These are phyloP conservation scores for Lenzites betulinus DNA, from an alignment of 768 basidiomycete genomes.

Conservation along the genomic window DNA sequence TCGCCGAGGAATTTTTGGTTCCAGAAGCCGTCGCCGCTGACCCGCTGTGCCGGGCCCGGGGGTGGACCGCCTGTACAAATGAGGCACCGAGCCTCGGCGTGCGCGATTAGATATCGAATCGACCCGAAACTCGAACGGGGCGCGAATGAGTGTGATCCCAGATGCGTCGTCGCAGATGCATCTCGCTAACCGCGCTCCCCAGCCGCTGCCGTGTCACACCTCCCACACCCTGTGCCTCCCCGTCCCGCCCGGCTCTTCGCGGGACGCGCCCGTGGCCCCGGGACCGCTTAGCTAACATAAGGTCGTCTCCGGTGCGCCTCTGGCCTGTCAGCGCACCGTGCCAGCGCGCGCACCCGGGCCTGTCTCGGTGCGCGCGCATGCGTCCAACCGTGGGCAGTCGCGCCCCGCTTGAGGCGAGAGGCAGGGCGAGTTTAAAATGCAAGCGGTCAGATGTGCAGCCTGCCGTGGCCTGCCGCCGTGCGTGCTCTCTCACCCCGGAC, in stretches of 20 bases:
- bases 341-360: no score
- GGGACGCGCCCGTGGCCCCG: constrained; percentile 20
- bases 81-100: constrained; percentile 31
- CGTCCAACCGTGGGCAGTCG: constrained; percentile 11
- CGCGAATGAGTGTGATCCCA: constrained; percentile 22
- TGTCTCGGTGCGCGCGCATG: neutral
- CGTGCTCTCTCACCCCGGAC: constrained; percentile 11
- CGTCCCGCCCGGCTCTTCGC: constrained; percentile 25
- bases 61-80: constrained; percentile 18
- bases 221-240: constrained; percentile 1
- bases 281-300: constrained; percentile 19
- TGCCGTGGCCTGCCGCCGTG: constrained; percentile 1
- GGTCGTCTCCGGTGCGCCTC: constrained; percentile 2
- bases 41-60: constrained; percentile 17
- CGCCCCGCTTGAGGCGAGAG: constrained; percentile 7
- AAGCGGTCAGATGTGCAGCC: constrained; percentile 17
- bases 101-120: constrained; percentile 22
- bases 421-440: constrained; percentile 1
- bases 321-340: constrained; percentile 2
- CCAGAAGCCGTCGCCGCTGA: constrained; percentile 23
- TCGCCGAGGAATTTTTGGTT: constrained; percentile 21
- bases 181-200: constrained; percentile 4
- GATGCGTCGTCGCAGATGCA: constrained; percentile 18
- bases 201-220: neutral
- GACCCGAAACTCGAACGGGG: constrained; percentile 8